Percentiles rank a stretch among this genome's conserved stretches.
These are phyloP conservation scores for Perkinsus olseni DNA, from an alignment of 169 alveolate species.

Conservation along the genomic window DNA sequence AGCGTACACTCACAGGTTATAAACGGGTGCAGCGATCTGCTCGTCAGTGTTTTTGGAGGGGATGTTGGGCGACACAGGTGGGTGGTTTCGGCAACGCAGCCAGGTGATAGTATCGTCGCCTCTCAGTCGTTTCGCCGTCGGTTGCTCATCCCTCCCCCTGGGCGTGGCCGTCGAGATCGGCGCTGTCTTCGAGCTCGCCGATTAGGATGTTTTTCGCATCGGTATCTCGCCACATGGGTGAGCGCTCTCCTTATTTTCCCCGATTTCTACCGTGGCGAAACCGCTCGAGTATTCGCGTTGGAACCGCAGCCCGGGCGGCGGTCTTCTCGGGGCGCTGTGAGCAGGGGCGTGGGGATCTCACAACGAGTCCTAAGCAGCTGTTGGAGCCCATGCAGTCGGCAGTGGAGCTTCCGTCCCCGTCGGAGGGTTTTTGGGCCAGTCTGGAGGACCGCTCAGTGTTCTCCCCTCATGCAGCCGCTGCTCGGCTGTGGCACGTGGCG, in stretches of 20 bases:
- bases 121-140: slow-evolving; percentile 11
- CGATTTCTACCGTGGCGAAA: no score
- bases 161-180: slow-evolving; percentile 14
- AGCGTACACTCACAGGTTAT: not conserved
- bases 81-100: not conserved
- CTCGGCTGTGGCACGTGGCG: not conserved
- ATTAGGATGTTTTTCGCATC: no score
- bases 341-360: no score
- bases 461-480: not conserved
- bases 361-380: no score
- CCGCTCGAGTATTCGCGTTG: no score
- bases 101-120: not conserved
- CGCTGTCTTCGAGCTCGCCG: slow-evolving; percentile 4
- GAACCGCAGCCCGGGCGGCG: no score
- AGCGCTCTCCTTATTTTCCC: no score
- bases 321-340: no score
- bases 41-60: not conserved
- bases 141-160: not conserved
- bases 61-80: not conserved
- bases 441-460: not conserved
- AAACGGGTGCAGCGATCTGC: slow-evolving; percentile 8
- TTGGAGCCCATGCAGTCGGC: not conserved
- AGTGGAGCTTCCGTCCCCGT: not conserved
- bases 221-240: no score
- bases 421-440: not conserved